Conservation (phyloP, 2,329 filamentous ascomycete species). For the Huntiella savannae region DNA sequence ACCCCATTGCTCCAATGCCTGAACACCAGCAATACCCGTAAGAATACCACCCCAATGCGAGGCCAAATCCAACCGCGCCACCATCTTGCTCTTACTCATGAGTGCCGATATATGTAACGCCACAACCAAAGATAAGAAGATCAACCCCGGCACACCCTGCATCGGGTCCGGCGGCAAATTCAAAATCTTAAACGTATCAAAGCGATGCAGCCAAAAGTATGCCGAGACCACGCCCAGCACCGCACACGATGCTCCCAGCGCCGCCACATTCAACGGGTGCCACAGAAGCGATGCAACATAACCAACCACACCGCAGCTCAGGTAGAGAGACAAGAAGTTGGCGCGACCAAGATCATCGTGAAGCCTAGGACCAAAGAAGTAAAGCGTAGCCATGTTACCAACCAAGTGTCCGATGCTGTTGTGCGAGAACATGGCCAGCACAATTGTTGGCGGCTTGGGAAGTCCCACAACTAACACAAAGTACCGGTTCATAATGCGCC, state of each 20-base stretch:
- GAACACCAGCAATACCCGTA: conserved; percentile 25
- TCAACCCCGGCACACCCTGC: conserved; percentile 33
- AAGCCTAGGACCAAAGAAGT: conserved; percentile 44
- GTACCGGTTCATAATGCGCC: conserved; percentile 48
- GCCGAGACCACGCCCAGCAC: conserved; percentile 41
- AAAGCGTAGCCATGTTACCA: conserved; percentile 46
- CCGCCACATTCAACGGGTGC: conserved; percentile 30
- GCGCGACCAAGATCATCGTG: conserved; percentile 54
- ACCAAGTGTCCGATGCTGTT: conserved; percentile 39
- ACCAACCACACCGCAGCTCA: conserved; percentile 37
- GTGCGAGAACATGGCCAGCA: conserved; percentile 54
- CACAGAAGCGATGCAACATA: conserved; percentile 37
- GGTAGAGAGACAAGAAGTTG: conserved; percentile 48
- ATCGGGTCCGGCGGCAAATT: conserved; percentile 35
- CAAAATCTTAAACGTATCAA: conserved; percentile 37
- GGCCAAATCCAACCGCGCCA: conserved; percentile 32
- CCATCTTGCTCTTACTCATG: conserved; percentile 23
- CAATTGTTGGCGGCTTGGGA: conserved; percentile 39
- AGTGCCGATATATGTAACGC: conserved; percentile 31
- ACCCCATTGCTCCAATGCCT: conserved; percentile 16
- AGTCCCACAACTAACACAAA: conserved; percentile 46
- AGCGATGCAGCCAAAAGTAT: conserved; percentile 40
- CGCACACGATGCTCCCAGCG: conserved; percentile 48
- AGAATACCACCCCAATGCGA: conserved; percentile 34
- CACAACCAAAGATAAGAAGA: conserved; percentile 31